Percentiles rank a stretch among this genome's conserved stretches.
phyloP scores from a whole-genome alignment of 768 basidiomycete species.

The Lentinula aciculospora region DNA sequence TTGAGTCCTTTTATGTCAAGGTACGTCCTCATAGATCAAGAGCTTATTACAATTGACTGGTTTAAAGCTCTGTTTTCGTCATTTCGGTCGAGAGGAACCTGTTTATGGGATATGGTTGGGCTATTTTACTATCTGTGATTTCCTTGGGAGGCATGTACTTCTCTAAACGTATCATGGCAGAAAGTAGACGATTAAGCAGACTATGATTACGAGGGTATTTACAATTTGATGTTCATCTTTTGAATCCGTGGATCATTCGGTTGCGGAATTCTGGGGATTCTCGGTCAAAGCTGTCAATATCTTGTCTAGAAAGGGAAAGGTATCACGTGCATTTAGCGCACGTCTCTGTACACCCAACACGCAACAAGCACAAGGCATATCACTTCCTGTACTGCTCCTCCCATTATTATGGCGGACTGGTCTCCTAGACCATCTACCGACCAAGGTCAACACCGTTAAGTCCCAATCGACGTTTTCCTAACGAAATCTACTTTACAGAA shows the following conservation, averaged over 20 bases:
- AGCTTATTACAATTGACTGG: not conserved
- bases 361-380: constrained; percentile 1
- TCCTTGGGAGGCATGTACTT: not conserved
- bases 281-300: not conserved
- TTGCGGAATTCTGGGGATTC: not conserved
- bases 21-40: constrained; percentile 21
- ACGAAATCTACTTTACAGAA: constrained; percentile 34
- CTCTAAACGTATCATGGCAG: not conserved
- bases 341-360: not conserved
- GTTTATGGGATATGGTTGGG: constrained; percentile 58
- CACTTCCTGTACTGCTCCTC: constrained; percentile 1
- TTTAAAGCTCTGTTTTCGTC: constrained; percentile 50
- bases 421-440: constrained; percentile 49
- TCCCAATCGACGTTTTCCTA: not conserved
- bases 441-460: constrained; percentile 35
- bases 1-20: constrained; percentile 51
- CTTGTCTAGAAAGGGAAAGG: no score
- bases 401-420: constrained; percentile 50
- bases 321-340: not conserved
- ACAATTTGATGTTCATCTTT: no score
- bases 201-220: not conserved
- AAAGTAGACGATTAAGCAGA: not conserved
- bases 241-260: no score
- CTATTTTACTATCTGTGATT: constrained; percentile 36
- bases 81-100: constrained; percentile 41